Evolutionary conservation across 2,329 filamentous ascomycete species (phyloP), one percentile per base, ranked within the genome.

Genomic region (Coleophoma eucalyptorum): DNA sequence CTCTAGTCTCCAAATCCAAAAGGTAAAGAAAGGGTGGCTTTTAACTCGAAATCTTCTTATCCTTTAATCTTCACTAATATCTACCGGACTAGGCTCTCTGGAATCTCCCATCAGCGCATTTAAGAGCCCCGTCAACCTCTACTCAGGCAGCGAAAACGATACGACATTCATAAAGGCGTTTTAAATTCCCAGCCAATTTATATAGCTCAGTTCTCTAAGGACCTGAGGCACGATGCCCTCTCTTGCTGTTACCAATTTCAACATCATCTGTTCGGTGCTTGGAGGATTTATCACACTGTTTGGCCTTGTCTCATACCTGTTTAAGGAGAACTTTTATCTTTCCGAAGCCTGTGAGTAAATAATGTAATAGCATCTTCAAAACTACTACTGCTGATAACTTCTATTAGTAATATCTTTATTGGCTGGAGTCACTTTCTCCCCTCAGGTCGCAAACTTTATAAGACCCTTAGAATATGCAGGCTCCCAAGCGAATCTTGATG

Each of bases 221-320:
- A n/a, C n/a, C n/a, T n/a, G n/a, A n/a, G n/a, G n/a, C 45, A 56
- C 53, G 35, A 77, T 77, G 74, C 73, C 73, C 47, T 69, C 69
- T 19, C 69, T 79, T 46, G 72, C 76, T 43, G 58, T 77, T 12
- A 77, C 72, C 44, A 76, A 79, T 56, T 70, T 80, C 50, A 80
- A 80, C 57, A 68, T 79, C n/a, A 73, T 79, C 40, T 65, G 63
- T 50, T 86, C 89, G 49, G 80, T 89, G 7, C 70, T 96, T 12
- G 92, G 92, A 13, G 92, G 89, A 2, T 97, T 95, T 72, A 84
- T 97, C 55, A 90, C 89, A 0, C 59, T 95, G n/a, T 97, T 96
- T 63, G 91, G 90, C 4, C 73, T 97, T 42, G 90, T 97, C 0
- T 96, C 90, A 1, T 96, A 91, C 65, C 78, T 96, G 18, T 78